These are phyloP conservation scores for Alternaria hordeiaustralica DNA, from an alignment of 2,329 filamentous ascomycete genomes.

Conservation along the genomic window DNA sequence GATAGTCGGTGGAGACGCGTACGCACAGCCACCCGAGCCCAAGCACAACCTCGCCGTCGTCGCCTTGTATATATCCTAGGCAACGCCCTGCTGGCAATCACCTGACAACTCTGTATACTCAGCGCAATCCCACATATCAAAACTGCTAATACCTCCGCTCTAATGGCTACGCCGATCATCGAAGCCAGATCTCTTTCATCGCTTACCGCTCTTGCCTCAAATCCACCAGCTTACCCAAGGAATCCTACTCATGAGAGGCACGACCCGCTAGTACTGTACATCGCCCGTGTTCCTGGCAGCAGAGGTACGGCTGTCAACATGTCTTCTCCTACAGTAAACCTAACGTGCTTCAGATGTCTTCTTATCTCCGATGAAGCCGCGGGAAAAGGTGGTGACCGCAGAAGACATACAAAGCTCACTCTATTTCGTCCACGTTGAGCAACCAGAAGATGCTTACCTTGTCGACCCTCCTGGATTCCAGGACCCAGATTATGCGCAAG, in stretches of 20 bases:
- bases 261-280: constrained; percentile 83
- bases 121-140: constrained; percentile 10
- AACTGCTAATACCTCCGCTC: constrained; percentile 18
- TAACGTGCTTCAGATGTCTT: constrained; percentile 73
- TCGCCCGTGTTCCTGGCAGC: constrained; percentile 89
- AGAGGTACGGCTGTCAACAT: constrained; percentile 65
- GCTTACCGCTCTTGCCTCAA: constrained; percentile 80
- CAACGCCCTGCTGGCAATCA: constrained; percentile 12
- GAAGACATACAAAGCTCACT: constrained; percentile 86
- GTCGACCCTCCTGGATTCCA: constrained; percentile 22
- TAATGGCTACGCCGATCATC: constrained; percentile 53
- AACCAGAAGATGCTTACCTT: constrained; percentile 59
- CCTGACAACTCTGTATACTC: constrained; percentile 5
- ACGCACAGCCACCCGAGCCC: constrained; percentile 38
- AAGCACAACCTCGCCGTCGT: constrained; percentile 30
- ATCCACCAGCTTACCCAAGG: constrained; percentile 84
- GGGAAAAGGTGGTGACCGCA: constrained; percentile 84
- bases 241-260: constrained; percentile 73
- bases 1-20: constrained; percentile 26
- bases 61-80: constrained; percentile 28
- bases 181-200: constrained; percentile 84
- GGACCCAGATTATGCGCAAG: constrained; percentile 19
- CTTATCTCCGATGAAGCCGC: constrained; percentile 87
- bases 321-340: background rate
- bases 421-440: constrained; percentile 87